Percentiles rank a stretch among this genome's conserved stretches.
phyloP scores from a whole-genome alignment of 176 grass and related monocot genomes.

The Ensete ventricosum region DNA sequence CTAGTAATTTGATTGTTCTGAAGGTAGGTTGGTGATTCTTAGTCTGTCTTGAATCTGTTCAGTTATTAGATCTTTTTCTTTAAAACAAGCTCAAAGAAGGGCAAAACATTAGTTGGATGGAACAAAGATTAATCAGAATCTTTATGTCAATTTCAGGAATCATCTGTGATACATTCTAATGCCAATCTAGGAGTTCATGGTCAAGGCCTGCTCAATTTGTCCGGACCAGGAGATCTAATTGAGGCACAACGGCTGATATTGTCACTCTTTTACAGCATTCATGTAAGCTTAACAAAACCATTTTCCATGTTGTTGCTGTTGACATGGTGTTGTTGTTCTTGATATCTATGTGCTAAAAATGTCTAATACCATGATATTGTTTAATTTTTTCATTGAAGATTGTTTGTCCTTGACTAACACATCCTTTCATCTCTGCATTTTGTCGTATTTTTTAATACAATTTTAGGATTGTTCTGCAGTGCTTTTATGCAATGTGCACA shows the following conservation, averaged over 20 bases:
- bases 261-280: slow-evolving; percentile 96
- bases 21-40: slow-evolving; percentile 44
- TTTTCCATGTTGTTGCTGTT: slow-evolving; percentile 15
- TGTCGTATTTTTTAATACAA: too few species aligned
- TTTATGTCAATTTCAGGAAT: slow-evolving; percentile 42
- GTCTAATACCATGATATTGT: too few species aligned
- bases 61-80: not conserved
- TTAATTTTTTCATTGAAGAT: not conserved
- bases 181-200: slow-evolving; percentile 97
- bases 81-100: not conserved
- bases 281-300: slow-evolving; percentile 33
- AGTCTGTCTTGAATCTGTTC: not conserved
- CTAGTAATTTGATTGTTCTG: slow-evolving; percentile 98
- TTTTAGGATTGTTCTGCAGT: too few species aligned
- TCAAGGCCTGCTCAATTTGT: slow-evolving; percentile 96
- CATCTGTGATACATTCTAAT: slow-evolving; percentile 94
- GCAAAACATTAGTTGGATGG: not conserved
- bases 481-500: too few species aligned
- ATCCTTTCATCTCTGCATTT: not conserved
- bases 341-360: not conserved
- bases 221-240: slow-evolving; percentile 77
- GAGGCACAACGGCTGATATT: slow-evolving; percentile 91
- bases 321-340: not conserved
- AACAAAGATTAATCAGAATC: not conserved
- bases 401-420: not conserved